phyloP scores from a whole-genome alignment of 768 basidiomycete species.

The Tricholoma matsutake region DNA sequence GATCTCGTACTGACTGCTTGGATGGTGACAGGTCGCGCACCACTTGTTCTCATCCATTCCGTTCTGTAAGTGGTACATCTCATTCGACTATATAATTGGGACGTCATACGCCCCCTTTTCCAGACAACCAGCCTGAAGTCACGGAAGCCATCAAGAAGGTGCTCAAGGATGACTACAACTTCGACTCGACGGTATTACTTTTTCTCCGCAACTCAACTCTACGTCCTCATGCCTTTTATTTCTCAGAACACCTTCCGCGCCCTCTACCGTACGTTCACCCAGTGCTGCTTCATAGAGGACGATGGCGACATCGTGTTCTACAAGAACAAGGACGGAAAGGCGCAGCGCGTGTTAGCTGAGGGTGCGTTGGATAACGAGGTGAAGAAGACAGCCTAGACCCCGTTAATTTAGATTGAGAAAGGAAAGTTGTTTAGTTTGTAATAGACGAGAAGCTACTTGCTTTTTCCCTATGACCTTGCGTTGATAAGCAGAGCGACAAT shows the following conservation, averaged over 20 bases:
- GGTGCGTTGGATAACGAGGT: constrained; percentile 11
- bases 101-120: neutral
- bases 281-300: constrained; percentile 64
- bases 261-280: constrained; percentile 56
- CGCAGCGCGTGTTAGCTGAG: constrained; percentile 32
- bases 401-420: no score
- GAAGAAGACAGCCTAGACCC: constrained; percentile 11
- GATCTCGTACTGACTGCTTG: neutral
- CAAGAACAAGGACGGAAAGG: constrained; percentile 49
- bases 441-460: no score
- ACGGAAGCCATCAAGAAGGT: constrained; percentile 52
- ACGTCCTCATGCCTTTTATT: neutral
- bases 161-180: constrained; percentile 57
- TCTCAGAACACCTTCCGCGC: constrained; percentile 53
- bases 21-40: constrained; percentile 44
- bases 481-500: no score
- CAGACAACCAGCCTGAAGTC: constrained; percentile 57
- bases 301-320: constrained; percentile 62
- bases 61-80: constrained; percentile 34
- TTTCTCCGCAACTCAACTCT: neutral
- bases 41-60: constrained; percentile 61
- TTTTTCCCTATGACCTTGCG: no score
- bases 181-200: constrained; percentile 49
- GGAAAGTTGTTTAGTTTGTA: no score
- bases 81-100: neutral